Conservation (phyloP, 805 yeast species). For the Candida stauntonica region DNA sequence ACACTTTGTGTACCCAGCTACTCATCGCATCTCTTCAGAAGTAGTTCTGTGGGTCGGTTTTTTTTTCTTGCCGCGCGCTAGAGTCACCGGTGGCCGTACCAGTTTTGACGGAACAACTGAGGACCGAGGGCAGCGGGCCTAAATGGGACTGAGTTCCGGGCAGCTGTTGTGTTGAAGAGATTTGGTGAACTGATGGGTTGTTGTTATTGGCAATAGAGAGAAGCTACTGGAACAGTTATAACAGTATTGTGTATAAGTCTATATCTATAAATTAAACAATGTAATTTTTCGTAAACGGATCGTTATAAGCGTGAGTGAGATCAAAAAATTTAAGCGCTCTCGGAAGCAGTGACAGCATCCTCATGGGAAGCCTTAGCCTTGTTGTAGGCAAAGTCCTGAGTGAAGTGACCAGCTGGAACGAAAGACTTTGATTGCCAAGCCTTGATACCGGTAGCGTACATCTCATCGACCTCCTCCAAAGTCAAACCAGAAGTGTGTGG, state of each 20-base stretch:
- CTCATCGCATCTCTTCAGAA: not conserved
- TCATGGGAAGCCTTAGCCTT: conserved; percentile 22
- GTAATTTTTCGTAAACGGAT: not conserved
- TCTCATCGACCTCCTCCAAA: conserved; percentile 76
- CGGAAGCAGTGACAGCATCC: conserved; percentile 7
- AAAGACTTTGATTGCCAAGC: conserved; percentile 48
- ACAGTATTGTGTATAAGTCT: not conserved
- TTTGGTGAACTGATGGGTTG: no score
- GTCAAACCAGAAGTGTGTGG: conserved; percentile 79
- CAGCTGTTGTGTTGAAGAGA: no score
- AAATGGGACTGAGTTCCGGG: no score
- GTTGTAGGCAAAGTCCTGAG: conserved; percentile 23
- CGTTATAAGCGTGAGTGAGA: not conserved
- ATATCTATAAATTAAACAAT: not conserved
- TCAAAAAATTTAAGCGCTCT: conserved; percentile 1
- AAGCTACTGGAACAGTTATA: no score
- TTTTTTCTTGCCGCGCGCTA: not conserved
- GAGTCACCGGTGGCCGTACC: conserved; percentile 1
- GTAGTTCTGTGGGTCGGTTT: not conserved
- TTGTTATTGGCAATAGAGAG: no score
- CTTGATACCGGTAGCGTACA: conserved; percentile 39
- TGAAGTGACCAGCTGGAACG: conserved; percentile 40
- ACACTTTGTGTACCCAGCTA: no score
- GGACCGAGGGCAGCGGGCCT: not conserved
- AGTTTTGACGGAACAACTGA: no score